phyloP scores from a whole-genome alignment of 1,139 yeast genomes.

The Scheffersomyces parashehatae region DNA sequence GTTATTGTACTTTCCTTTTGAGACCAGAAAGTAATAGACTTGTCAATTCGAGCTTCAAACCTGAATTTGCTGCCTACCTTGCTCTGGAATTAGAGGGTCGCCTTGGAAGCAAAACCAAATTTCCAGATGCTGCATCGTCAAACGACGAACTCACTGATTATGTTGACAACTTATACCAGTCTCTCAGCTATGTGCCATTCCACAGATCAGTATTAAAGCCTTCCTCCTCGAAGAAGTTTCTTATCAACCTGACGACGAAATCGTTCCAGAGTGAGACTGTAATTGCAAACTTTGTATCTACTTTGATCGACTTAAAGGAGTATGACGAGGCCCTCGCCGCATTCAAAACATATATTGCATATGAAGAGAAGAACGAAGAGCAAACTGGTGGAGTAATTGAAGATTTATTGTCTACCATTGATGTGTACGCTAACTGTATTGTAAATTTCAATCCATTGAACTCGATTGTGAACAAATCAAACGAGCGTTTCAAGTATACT shows the following conservation, averaged over 20 bases:
- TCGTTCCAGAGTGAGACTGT: slow-evolving; percentile 43
- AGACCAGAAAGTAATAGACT: slow-evolving; percentile 23
- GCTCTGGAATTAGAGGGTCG: slow-evolving; percentile 23
- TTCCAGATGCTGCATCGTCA: slow-evolving; percentile 35
- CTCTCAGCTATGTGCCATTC: slow-evolving; percentile 26
- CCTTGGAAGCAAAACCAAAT: slow-evolving; percentile 20
- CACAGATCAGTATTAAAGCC: slow-evolving; percentile 25
- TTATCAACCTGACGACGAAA: slow-evolving; percentile 31
- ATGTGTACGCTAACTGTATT: slow-evolving; percentile 37
- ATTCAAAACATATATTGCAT: slow-evolving; percentile 37
- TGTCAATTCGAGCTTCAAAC: slow-evolving; percentile 25
- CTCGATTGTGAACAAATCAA: slow-evolving; percentile 18
- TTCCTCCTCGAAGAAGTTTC: slow-evolving; percentile 30
- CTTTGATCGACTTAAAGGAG: slow-evolving; percentile 37
- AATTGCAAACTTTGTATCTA: slow-evolving; percentile 33
- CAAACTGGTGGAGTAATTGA: slow-evolving; percentile 33
- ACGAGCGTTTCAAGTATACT: slow-evolving; percentile 28
- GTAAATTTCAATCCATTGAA: slow-evolving; percentile 39
- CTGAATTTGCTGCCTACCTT: slow-evolving; percentile 32
- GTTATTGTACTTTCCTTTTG: slow-evolving; percentile 32
- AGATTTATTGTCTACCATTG: slow-evolving; percentile 39
- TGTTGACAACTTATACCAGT: slow-evolving; percentile 35
- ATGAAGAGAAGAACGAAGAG: slow-evolving; percentile 35
- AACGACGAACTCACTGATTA: slow-evolving; percentile 26
- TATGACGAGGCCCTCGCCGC: slow-evolving; percentile 49